phyloP scores from a whole-genome alignment of 495 filamentous ascomycete species.

The Podospora pseudopauciseta region DNA sequence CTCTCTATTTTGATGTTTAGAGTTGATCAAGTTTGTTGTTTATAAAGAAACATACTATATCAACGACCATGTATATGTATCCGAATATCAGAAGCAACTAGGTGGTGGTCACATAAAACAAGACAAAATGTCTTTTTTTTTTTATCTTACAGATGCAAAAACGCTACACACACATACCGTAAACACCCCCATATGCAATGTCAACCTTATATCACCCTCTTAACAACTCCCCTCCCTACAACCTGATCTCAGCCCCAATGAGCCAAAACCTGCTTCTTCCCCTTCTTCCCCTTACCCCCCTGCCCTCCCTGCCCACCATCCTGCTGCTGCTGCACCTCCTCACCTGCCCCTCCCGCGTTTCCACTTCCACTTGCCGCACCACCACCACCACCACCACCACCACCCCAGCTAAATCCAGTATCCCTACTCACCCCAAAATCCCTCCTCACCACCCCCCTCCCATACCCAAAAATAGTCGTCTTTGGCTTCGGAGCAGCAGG shows the following conservation, averaged over 20 bases:
- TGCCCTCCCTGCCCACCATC: constrained; percentile 34
- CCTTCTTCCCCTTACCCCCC: constrained; percentile 62
- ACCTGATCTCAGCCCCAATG: constrained; percentile 41
- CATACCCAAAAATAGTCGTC: constrained; percentile 76
- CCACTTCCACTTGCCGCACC: constrained; percentile 1
- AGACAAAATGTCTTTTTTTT: too few relatives aligned
- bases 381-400: constrained; percentile 19
- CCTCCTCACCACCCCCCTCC: constrained; percentile 62
- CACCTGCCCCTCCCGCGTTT: background rate
- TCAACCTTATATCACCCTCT: too few relatives aligned
- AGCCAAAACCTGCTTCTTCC: constrained; percentile 76
- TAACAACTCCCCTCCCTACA: too few relatives aligned
- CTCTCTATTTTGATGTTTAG: too few relatives aligned
- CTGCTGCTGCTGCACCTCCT: constrained; percentile 14
- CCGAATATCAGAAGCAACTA: too few relatives aligned
- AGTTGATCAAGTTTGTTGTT: too few relatives aligned
- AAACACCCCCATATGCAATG: too few relatives aligned
- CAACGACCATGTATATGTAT: too few relatives aligned
- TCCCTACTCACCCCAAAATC: constrained; percentile 48
- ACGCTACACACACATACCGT: background rate
- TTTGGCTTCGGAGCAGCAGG: constrained; percentile 74
- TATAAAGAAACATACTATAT: too few relatives aligned
- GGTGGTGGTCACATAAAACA: too few relatives aligned
- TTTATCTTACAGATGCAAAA: too few relatives aligned
- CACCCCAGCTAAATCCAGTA: constrained; percentile 46